Evolutionary conservation across 495 filamentous ascomycete species (phyloP).

Genomic region (Barbatosphaeria neglecta): DNA sequence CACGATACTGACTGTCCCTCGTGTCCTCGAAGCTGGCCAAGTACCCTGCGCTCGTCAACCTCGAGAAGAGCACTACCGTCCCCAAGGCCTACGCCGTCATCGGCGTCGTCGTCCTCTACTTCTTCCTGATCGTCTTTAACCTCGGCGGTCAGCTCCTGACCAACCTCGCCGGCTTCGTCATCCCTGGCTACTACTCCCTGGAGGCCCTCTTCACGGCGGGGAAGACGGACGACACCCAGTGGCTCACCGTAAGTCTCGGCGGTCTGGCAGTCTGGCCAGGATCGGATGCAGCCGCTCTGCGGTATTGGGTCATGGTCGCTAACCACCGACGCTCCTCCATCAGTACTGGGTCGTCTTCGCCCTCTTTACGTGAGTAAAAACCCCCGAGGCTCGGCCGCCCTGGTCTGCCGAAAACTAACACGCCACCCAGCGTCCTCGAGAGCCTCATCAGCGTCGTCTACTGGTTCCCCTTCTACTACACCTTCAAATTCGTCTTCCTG

Average conservation of each 20-base stretch:
- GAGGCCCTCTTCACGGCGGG: conserved; percentile 71
- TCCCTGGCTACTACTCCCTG: conserved; percentile 94
- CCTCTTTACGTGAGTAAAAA: conserved; percentile 59
- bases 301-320: conserved; percentile 10
- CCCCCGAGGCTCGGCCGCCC: neutral
- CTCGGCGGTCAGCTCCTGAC: conserved; percentile 93
- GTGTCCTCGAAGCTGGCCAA: conserved; percentile 68
- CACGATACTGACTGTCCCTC: neutral
- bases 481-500: conserved; percentile 95
- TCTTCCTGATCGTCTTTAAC: conserved; percentile 99
- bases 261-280: too few species aligned
- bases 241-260: conserved; percentile 53
- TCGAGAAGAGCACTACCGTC: conserved; percentile 88
- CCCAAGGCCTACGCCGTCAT: conserved; percentile 95
- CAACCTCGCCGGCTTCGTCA: conserved; percentile 87
- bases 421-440: conserved; percentile 57
- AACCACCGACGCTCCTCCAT: conserved; percentile 16
- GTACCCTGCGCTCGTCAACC: conserved; percentile 87
- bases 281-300: too few species aligned
- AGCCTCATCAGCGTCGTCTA: conserved; percentile 88
- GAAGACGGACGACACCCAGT: conserved; percentile 88
- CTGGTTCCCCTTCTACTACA: conserved; percentile 99
- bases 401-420: conserved; percentile 2
- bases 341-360: conserved; percentile 98
- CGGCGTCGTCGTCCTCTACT: conserved; percentile 75